Conservation (phyloP, 306 rosid genomes). For the Cucumis cinereus region DNA sequence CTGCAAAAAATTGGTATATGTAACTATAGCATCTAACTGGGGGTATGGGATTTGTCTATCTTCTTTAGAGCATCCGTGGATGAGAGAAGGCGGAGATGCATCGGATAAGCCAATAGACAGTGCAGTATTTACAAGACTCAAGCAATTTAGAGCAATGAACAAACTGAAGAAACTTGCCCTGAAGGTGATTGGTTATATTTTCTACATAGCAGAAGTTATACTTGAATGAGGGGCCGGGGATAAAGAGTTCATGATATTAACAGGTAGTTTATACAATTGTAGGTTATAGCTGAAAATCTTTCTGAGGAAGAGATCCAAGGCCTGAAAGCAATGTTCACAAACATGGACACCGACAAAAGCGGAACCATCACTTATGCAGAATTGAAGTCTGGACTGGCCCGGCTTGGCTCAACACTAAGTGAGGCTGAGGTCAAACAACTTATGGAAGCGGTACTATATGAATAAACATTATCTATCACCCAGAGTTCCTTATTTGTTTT, state of each 20-base stretch:
- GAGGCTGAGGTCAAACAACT: conserved; percentile 75
- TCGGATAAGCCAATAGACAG: conserved; percentile 87
- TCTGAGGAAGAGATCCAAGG: conserved; percentile 90
- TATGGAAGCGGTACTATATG: conserved; percentile 65
- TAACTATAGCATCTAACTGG: neutral
- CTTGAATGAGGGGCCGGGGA: neutral
- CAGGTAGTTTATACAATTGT: neutral
- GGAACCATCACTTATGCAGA: conserved; percentile 87
- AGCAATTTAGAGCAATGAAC: conserved; percentile 93
- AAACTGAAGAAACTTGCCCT: conserved; percentile 85
- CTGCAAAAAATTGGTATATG: neutral
- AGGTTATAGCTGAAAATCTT: conserved; percentile 91
- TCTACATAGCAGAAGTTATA: neutral
- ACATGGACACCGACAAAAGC: conserved; percentile 73
- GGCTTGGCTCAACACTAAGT: conserved; percentile 72
- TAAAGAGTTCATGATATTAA: neutral
- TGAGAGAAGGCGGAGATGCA: conserved; percentile 82
- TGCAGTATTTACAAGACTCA: conserved; percentile 87
- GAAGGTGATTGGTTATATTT: conserved; percentile 14
- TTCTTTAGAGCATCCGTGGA: conserved; percentile 78
- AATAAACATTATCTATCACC: neutral
- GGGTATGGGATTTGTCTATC: neutral
- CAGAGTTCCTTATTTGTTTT: neutral
- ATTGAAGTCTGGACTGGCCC: conserved; percentile 58
- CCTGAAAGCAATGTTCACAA: conserved; percentile 69